Evolutionary conservation across 2,329 filamentous ascomycete genomes (phyloP), one percentile per base, ranked within the genome.

Genomic region (Myriosclerotinia scirpicola): DNA sequence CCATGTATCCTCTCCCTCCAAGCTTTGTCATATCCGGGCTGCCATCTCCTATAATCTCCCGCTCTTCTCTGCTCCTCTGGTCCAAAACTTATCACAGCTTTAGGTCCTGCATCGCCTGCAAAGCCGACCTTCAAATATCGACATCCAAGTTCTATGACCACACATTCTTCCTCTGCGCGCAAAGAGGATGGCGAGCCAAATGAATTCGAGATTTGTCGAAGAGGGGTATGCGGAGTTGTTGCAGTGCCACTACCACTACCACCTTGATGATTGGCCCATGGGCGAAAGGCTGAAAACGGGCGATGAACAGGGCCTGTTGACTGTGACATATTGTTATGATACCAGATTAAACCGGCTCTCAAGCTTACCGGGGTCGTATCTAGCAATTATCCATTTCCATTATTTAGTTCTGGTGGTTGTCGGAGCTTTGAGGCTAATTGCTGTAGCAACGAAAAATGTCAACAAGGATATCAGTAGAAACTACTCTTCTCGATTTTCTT

Each of bases 141-240:
- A 12, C 91, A 85, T 1, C 93, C 93, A 46, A 98, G 77, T 76
- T 98, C 93, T 62, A 97, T 82, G 53, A 99, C 84, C 6, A 97
- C 79, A 8, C 89, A 82, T 71, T 97, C 95, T 74, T 99, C 95
- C 73, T 97, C 93, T 73, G 89, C 80, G 74, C 88, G 82, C 71
- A 90, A 77, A 73, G 87, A 78, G 68, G 87, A 84, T 71, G 87
- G 81, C 55, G 85, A 85, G 71, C 86, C 82, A 75, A 87, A 85
- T 42, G 81, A 77, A 59, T 86, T 80, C 42, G 87, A 76, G 72
- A 85, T 78, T 66, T 86, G 70, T 70, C 78, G 80, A 48, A 77
- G 69, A 38, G 84, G 88, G 11, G 90, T 91, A 71, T 87, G 85
- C 59, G 89, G 88, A 67, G 81, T 82, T 52, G 80, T 77, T 14